Base-by-base conservation (phyloP, 2,329 filamentous ascomycete species). In the Aaosphaeria pasadenensis region DNA sequence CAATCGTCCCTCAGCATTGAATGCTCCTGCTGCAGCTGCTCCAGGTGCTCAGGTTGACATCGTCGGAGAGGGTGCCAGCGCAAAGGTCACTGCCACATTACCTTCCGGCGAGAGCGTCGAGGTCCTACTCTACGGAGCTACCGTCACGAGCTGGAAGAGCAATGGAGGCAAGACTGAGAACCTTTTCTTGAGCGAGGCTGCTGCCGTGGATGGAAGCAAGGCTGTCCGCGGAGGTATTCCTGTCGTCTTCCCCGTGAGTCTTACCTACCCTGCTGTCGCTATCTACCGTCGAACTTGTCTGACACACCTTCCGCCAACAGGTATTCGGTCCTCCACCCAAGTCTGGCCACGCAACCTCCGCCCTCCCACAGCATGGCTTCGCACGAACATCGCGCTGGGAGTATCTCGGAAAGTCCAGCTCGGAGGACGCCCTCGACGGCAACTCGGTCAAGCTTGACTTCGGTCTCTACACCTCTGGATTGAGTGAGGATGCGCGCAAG, bases 311-410 rank as follows among this genome's bases (percentile, higher is more conserved):
- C 13, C 31, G 29, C 17, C 49, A 24, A 24, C 17, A 91, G 90
- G 84, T 91, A 67, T 99, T 99, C 67, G 94, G 94, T 30, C 66
- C 66, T 35, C 87, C 87, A 38, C 83, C 87, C 9, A 85, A 88
- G 45, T 79, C 85, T 57, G 85, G 91, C 70, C 83, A 87, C 56
- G 80, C 87, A n/a, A 94, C 90, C 30, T 83, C 83, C 44, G 76
- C 82, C 56, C 86, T 99, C 29, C 86, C 91, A 4, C 91, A 96
- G 74, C 94, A 97, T 75, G 94, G 94, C 58, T 95, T 99, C 72
- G 94, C 92, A 36, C 89, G 94, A 60, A 91, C 83, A 64, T 88
- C 86, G 41, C 82, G 82, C 53, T 99, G 94, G 94, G 91, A 97
- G 71, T 96, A 94, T 69, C 80, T 99, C 44, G 91, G 91, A 65